Base-by-base conservation (phyloP, 352 stramenopile species). In the Nothophytophthora sp. region DNA sequence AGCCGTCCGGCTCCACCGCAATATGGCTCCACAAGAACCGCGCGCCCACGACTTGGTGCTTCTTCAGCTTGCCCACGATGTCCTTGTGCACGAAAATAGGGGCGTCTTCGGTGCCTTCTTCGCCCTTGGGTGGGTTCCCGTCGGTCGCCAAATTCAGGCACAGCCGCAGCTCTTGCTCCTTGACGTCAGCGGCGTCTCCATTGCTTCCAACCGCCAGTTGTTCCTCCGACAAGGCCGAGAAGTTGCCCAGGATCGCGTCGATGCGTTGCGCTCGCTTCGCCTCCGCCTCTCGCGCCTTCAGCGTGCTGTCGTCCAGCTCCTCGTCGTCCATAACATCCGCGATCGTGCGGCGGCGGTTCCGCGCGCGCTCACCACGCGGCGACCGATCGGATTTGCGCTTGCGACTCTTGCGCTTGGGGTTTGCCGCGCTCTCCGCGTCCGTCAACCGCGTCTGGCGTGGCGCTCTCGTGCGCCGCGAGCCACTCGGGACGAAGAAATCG, bases 11-110 rank as follows among this genome's bases (percentile, higher is more conserved):
- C 41, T 90, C 82, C 7, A 73, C 51, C 6, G 76, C 79, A 11
- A 96, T 76, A 48, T 96, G 86, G 44, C 77, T 79, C 86, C 86
- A 96, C 25, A 96, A 51, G 48, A 96, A 96, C 32, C 70, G 69
- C 7, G 86, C 71, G 27, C 86, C 86, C 4, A 70, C 63, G 46
- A 93, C 38, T 61, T 96, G 86, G 35, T 96, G 86, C 35, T 75
- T 66, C 57, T 96, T 96, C 15, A 96, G 72, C 24, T 78, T 78
- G 6, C 49, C 46, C 15, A 84, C 78, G 15, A 96, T 60, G 22
- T 76, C 77, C 22, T 69, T 55, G 45, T 92, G 78, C 39, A 89
- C 70, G 39, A 86, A 88, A 33, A 94, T 61, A 0, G 81, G 80
- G 12, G 75, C 73, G 5, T 86, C 63, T 4, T 76, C 64, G 0